Evolutionary conservation across 176 grass and related monocot species (phyloP), one percentile per base, ranked within the genome.

Genomic region (Tillandsia fasciculata): DNA sequence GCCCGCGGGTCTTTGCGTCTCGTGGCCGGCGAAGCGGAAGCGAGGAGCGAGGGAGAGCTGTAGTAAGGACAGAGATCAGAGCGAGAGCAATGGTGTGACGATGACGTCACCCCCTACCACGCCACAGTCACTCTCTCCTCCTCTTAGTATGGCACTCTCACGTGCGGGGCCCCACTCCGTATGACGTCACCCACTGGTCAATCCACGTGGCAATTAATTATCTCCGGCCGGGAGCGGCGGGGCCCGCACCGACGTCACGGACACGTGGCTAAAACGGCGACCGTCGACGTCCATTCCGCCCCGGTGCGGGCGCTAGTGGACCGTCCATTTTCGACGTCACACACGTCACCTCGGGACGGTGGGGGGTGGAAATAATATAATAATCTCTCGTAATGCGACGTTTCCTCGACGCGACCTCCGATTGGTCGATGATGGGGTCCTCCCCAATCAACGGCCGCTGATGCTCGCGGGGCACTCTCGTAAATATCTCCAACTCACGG

Each of bases 1-100:
- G 90, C 59, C 24, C 74, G 52, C 18, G 57, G 17, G 24, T 24
- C 33, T 72, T 89, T 78, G 68, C 83, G 80, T 89, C 90, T 86
- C 74, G 74, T 83, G 74, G 24, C 33, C 50, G 70, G 63, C 20
- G 50, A 51, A 33, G 17, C 26, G 53, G 64, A 48, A 28, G 68
- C 49, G 33, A 42, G 33, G 33, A 42, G 33, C 6, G 33, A 42
- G 5, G 33, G 33, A 42, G 33, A 7, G 33, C 20, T 20, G 20
- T 20, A 20, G 20, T 3, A 6, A 0, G 0, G 5, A 42, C 4
- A 42, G 5, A 42, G 33, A 24, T 24, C 24, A 42, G 33, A 42
- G 33, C 33, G 33, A 42, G 3, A 5, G 33, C 5, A 4, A 42
- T 4, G 33, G 4, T 7, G 33, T 6, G 33, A 42, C 10, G 17